phyloP scores from a whole-genome alignment of 2,329 filamentous ascomycete species.

The Cercospora citrullina region DNA sequence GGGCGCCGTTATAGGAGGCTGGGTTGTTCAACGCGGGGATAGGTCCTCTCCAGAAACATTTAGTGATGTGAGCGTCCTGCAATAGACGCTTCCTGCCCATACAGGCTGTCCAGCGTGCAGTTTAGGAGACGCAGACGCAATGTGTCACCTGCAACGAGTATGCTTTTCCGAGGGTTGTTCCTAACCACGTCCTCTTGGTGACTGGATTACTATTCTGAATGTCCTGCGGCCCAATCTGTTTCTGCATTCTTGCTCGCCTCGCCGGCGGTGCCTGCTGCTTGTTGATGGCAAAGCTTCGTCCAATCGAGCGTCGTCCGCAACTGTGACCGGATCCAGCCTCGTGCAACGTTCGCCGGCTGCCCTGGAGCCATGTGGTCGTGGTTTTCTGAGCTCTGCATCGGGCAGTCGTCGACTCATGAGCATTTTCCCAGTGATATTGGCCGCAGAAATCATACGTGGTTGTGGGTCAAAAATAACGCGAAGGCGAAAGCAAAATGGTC shows the following conservation, averaged over 20 bases:
- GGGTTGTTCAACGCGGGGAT: not conserved
- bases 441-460: not conserved
- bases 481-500: not conserved
- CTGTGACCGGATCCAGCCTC: not conserved
- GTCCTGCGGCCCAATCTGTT: not conserved
- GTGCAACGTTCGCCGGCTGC: not conserved
- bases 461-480: not conserved
- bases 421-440: not conserved
- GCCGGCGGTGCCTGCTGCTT: not conserved
- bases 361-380: too few species aligned
- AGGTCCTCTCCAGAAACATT: not conserved
- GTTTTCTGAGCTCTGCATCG: not conserved
- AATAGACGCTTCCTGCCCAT: not conserved
- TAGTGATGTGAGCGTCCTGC: not conserved
- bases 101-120: not conserved
- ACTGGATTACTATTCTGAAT: not conserved
- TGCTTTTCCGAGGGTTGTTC: not conserved
- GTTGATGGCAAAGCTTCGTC: not conserved
- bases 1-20: not conserved
- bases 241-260: not conserved
- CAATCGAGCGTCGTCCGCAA: not conserved
- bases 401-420: not conserved
- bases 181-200: not conserved
- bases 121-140: not conserved
- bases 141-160: not conserved